Evolutionary conservation across 805 yeast genomes (phyloP).

Genomic region (Teunomyces barrocoloradensis): DNA sequence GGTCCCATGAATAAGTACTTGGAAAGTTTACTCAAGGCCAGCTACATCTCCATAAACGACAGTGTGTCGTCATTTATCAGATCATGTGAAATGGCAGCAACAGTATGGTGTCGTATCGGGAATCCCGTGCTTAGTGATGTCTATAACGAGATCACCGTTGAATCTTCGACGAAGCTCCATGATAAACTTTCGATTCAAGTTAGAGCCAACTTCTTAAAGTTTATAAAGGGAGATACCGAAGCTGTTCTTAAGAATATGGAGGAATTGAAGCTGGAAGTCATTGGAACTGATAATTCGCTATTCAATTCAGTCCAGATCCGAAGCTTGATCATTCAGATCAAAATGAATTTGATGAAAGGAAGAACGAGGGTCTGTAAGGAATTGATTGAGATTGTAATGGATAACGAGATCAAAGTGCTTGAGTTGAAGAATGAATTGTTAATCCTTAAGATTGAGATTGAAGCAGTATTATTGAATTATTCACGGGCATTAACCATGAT

Average conservation of each 20-base stretch:
- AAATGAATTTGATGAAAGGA: conserved; percentile 37
- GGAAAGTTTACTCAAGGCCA: conserved; percentile 58
- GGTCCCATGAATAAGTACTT: conserved; percentile 43
- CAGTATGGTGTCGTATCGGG: conserved; percentile 55
- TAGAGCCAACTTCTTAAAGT: conserved; percentile 36
- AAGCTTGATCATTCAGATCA: conserved; percentile 37
- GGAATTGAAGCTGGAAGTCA: conserved; percentile 20
- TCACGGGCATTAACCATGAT: conserved; percentile 26
- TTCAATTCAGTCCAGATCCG: conserved; percentile 41
- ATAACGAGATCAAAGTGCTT: conserved; percentile 28
- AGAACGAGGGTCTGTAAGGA: conserved; percentile 32
- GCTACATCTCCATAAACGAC: conserved; percentile 53
- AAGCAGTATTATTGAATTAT: conserved; percentile 30
- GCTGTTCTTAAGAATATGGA: conserved; percentile 35
- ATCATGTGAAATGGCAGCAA: conserved; percentile 43
- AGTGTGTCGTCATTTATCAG: conserved; percentile 42
- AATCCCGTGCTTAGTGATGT: conserved; percentile 43
- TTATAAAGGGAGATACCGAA: conserved; percentile 40
- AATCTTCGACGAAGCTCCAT: conserved; percentile 30
- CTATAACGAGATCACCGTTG: conserved; percentile 48
- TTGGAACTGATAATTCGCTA: conserved; percentile 34
- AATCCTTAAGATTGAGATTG: conserved; percentile 27
- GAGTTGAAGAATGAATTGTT: conserved; percentile 29
- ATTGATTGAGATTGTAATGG: conserved; percentile 28
- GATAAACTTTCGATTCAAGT: conserved; percentile 41